Percentiles rank a stretch among this genome's conserved stretches.
Conservation (phyloP, 257 asterid genomes). For the Scutellaria galericulata region DNA sequence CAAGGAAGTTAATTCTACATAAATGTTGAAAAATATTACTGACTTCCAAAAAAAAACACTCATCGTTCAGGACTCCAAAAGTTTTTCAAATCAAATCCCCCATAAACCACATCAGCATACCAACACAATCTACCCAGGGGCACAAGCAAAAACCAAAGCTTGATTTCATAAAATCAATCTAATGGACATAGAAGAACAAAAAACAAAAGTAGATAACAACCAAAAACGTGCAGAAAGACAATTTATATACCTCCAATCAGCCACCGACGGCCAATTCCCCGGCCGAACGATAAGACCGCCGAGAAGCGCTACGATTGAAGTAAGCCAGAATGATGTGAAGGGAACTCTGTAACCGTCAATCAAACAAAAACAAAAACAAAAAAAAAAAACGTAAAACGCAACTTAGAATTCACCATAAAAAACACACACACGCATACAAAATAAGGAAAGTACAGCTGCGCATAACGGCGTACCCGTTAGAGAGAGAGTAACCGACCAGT, state of each 20-base stretch:
- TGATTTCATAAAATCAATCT: conserved; percentile 19
- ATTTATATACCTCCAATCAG: conserved; percentile 38
- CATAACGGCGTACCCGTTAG: conserved; percentile 22
- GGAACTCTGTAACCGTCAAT: conserved; percentile 36
- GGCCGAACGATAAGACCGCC: neutral
- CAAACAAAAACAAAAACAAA: conserved; percentile 25
- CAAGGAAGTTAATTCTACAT: neutral
- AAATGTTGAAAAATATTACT: neutral
- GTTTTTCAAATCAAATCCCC: conserved; percentile 21
- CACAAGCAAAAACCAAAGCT: conserved; percentile 25
- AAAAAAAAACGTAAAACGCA: neutral
- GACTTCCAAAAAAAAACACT: neutral
- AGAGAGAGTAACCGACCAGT: conserved; percentile 25
- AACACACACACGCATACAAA: neutral
- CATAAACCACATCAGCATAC: conserved; percentile 19
- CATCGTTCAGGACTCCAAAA: conserved; percentile 3
- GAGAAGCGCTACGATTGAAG: neutral
- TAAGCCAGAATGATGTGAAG: neutral
- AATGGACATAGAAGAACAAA: neutral
- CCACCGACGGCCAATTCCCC: conserved; percentile 31
- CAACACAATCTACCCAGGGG: conserved; percentile 5
- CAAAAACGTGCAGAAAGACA: conserved; percentile 16
- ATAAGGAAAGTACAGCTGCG: conserved; percentile 13
- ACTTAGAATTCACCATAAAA: neutral
- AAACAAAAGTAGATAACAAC: neutral